These are phyloP conservation scores for Jacaranda copaia DNA, from an alignment of 257 asterid species.

Conservation along the genomic window DNA sequence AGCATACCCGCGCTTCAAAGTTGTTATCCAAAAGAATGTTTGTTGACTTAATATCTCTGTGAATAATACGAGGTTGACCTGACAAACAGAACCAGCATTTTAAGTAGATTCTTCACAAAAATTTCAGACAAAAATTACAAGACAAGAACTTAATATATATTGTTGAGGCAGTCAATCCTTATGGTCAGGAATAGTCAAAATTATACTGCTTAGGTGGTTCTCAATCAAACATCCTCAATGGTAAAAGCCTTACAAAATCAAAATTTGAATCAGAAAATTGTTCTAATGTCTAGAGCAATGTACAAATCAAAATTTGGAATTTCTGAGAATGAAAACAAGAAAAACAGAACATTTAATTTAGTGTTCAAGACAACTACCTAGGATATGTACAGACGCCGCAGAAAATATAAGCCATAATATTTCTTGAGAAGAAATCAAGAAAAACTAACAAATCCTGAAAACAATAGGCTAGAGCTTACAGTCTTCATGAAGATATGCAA, in stretches of 20 bases:
- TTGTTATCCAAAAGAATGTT: slow-evolving; percentile 85
- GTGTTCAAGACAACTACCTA: slow-evolving; percentile 5
- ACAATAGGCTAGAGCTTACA: slow-evolving; percentile 54
- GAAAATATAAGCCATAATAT: slow-evolving; percentile 4
- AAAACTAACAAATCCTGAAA: slow-evolving; percentile 1
- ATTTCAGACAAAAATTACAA: slow-evolving; percentile 12
- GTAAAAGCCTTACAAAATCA: too few species aligned
- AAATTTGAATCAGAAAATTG: too few species aligned
- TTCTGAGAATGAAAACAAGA: not conserved
- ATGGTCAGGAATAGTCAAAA: slow-evolving; percentile 18
- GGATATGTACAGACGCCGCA: slow-evolving; percentile 15
- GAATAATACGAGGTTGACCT: slow-evolving; percentile 94
- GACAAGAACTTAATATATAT: slow-evolving; percentile 9
- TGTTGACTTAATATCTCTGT: slow-evolving; percentile 88
- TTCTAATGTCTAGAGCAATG: not conserved
- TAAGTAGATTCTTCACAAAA: slow-evolving; percentile 18
- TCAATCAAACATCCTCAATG: not conserved
- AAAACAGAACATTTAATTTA: not conserved
- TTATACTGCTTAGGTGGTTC: not conserved
- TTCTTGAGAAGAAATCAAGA: not conserved
- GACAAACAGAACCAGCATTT: slow-evolving; percentile 31
- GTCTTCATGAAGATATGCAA: slow-evolving; percentile 93
- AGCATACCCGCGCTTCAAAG: slow-evolving; percentile 81
- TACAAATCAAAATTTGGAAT: not conserved
- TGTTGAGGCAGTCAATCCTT: slow-evolving; percentile 15